These are phyloP conservation scores for Chaetomium sp. DNA, from an alignment of 2,329 filamentous ascomycete genomes.

Conservation along the genomic window DNA sequence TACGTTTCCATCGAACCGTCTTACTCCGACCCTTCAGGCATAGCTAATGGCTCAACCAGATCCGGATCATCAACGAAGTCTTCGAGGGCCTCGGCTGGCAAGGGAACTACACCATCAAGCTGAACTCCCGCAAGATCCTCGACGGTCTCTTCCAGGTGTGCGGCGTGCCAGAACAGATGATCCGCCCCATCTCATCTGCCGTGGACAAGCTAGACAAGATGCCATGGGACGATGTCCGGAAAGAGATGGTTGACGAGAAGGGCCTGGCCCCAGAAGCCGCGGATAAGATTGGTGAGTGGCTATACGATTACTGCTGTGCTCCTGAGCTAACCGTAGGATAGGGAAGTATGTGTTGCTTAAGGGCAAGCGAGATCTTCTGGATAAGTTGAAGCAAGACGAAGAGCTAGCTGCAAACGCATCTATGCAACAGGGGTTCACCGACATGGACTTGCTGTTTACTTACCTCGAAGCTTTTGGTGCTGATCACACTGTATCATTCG, in stretches of 20 bases:
- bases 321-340: constrained; percentile 4
- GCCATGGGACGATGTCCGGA: constrained; percentile 82
- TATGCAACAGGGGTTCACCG: constrained; percentile 72
- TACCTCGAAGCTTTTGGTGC: constrained; percentile 76
- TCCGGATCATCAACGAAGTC: constrained; percentile 78
- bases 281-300: constrained; percentile 81
- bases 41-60: constrained; percentile 15
- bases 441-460: constrained; percentile 72
- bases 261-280: constrained; percentile 69
- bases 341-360: constrained; percentile 22
- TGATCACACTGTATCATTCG: constrained; percentile 72
- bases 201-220: constrained; percentile 95
- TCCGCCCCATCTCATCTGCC: constrained; percentile 81
- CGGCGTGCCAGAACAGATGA: constrained; percentile 80
- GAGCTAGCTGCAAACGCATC: constrained; percentile 63
- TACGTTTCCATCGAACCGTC: constrained; percentile 3
- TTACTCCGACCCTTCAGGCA: background rate
- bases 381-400: constrained; percentile 61
- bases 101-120: constrained; percentile 75
- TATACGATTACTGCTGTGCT: constrained; percentile 40
- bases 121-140: constrained; percentile 91
- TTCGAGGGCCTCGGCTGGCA: constrained; percentile 65
- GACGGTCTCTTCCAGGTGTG: constrained; percentile 89
- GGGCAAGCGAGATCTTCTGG: constrained; percentile 55
- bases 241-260: constrained; percentile 92